Base-by-base conservation (phyloP, 2,329 filamentous ascomycete species). In the Claviceps humidiphila region DNA sequence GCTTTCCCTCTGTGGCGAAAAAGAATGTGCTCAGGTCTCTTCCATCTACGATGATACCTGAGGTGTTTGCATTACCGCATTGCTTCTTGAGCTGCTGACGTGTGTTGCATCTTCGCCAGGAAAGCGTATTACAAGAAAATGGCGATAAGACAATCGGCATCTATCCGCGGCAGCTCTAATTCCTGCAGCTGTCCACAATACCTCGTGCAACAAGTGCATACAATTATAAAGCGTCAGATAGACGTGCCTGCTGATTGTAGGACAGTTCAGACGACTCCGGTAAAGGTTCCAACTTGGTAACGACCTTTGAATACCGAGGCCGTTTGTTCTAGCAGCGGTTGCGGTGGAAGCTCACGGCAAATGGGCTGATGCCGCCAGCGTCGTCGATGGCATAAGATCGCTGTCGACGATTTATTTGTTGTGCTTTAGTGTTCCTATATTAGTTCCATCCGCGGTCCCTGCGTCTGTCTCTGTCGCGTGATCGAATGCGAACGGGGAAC, bases 91-190 rank as follows among this genome's bases (percentile, higher is more conserved):
- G 24, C 39, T 51, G 42, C 14, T 40, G 43, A 47, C 48, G 44
- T 30, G 20, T 47, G 53, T 48, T 47, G 30, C 54, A 58, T 57
- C 54, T 51, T 47, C 53, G 44, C 51, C 55, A 52, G 55, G 53
- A 53, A 55, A 39, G 43, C 39, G 42, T 46, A 46, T 50, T 45
- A 51, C 16, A 24, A 40, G 20, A 30, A 39, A 20, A 50, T 43
- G 41, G 49, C 20, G 49, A 50, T 30, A 44, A 20, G 30, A 34
- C 11, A n/a, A 17, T 17, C n/a, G n/a, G 16, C 22, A 39, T 46
- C 26, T 17, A 45, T 40, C 42, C 34, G 37, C 22, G n/a, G 34
- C 34, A 46, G 11, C 30, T 43, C 22, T 8, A 13, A 45, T 20
- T 20, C 11, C 30, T 24, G 34, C 41, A 16, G 30, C 34, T 17